Base-by-base conservation (phyloP, 1,284 basidiomycete genomes). In the Trametes polyzona region DNA sequence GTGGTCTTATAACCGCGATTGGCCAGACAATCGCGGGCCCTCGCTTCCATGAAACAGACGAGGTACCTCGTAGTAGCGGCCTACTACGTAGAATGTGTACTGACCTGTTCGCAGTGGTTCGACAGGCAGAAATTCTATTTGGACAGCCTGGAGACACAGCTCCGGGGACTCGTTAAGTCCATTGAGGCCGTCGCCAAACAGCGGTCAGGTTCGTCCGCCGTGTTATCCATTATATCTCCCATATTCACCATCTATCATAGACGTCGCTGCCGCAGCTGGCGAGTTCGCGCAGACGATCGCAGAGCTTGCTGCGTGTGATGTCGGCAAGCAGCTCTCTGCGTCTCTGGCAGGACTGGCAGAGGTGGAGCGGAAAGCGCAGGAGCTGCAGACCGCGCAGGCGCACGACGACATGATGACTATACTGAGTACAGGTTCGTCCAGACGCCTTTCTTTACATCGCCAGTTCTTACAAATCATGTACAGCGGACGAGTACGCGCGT, bases 1-100 rank as follows among this genome's bases (percentile, higher is more conserved):
- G 90, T 9, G 92, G 93, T 0, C 72, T 95, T 35, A 84, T 96
- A 76, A 84, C 89, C 3, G 83, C 84, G n/a, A 83, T 93, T 64
- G 90, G 86, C 27, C 90, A 92, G 68, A 83, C 84, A 0, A 77
- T 95, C 52, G 76, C 90, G 9, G 95, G 93, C 1, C 86, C 92
- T 8, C 85, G 90, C 53, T 99, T 96, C 71, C 82, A 92, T 64
- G 96, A 99, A 74, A 91, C 87, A 14, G 96, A 99, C 69, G 95
- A 98, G 74, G 92, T 90, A 65, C 57, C 9, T 77, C 54, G 9
- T 19, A 40, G 4, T 21, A n/a, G 2, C 1, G 6, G 21, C 17
- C 27, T 19, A 4, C 4, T 16, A 21, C 14, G 21, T 11, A 2
- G 3, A 14, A 24, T 14, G 7, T 6, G 16, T 3, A 11, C 21